Base-by-base conservation (phyloP, 495 filamentous ascomycete genomes). In the Hypoxylon trugodes region DNA sequence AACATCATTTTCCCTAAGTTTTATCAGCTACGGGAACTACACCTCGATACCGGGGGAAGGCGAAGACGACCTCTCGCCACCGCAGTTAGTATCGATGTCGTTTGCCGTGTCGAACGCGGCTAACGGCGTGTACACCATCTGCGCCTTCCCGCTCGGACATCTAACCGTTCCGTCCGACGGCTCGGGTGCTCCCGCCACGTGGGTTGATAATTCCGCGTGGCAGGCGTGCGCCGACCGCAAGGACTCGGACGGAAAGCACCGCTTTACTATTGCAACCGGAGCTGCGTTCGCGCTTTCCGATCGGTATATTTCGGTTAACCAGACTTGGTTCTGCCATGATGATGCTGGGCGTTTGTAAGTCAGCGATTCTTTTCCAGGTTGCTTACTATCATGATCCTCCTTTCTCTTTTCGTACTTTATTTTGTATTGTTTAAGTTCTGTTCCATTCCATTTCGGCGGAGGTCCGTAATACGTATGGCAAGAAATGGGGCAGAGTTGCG, bases 311-410 rank as follows among this genome's bases (percentile, higher is more conserved):
- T 13, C 38, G 0, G 48, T 69, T 2, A 66, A 66, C n/a, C 62
- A 69, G 49, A 69, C 66, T 15, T 69, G 67, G 58, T 69, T 69
- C 16, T 69, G 67, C 13, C 62, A 66, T 26, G 67, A 69, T 22
- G 58, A 69, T 0, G 58, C 1, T 1, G 61, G 61, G 12, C 53
- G 51, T 7, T 33, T 69, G 66, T 69, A 22, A 65, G 66, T 68
- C 9, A 13, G 6, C 4, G 10, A 21, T 13, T 13, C 18, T 12
- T 15, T 25, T 12, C 18, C 3, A 36, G 9, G 7, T 38, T 19
- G n/a, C n/a, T n/a, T n/a, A n/a, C n/a, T n/a, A n/a, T n/a, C n/a
- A n/a, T n/a, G n/a, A 26, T 45, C 21, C 41, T n/a, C 21, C 10
- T 25, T 2, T 1, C 10, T 13, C 41, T 24, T 13, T 6, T 45